Evolutionary conservation across 2,329 filamentous ascomycete genomes (phyloP), one percentile per base, ranked within the genome.

Genomic region (Diaporthe vexans): DNA sequence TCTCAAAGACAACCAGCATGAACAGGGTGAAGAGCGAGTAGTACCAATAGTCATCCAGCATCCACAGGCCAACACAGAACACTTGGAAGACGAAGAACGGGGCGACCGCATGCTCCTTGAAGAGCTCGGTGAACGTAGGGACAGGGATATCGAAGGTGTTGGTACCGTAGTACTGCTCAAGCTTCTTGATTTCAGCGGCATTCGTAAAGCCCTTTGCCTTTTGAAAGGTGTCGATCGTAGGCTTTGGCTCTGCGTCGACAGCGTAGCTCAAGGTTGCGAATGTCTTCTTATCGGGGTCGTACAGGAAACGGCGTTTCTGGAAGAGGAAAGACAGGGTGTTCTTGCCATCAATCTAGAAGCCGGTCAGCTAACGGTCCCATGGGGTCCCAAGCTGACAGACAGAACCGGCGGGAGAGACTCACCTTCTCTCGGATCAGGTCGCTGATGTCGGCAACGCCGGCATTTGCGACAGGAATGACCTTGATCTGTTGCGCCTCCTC

Each of bases 41-140:
- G 88, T 99, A 99, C 97, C 97, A 99, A 86, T 98, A 99, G 85
- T 99, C 97, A 81, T 99, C 97, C 81, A 99, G 87, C 92, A 98
- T 94, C 97, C 97, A 99, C 76, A 99, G 87, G 21, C 97, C 97
- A 74, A 99, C 97, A 80, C 97, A 99, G 87, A 99, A 99, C 76
- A 99, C 89, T 88, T 99, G 97, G 86, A 99, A 99, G 77, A 99
- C 95, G 85, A 99, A 99, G 88, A 99, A 99, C 7, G 97, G 97
- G 29, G 97, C 97, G 29, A 99, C 97, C 33, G 97, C 96, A 83
- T 99, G 97, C 84, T 99, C 97, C 84, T 97, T 94, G 90, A 98
- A 99, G 67, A 99, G 90, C 85, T 99, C 97, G 69, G 93, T 92
- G 79, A 99, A 99, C 15, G 94, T 96, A 5, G 97, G 97, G 17